Percentiles rank a stretch among this genome's conserved stretches.
phyloP scores from a whole-genome alignment of 495 filamentous ascomycete species.

The Penicillium pulvis region DNA sequence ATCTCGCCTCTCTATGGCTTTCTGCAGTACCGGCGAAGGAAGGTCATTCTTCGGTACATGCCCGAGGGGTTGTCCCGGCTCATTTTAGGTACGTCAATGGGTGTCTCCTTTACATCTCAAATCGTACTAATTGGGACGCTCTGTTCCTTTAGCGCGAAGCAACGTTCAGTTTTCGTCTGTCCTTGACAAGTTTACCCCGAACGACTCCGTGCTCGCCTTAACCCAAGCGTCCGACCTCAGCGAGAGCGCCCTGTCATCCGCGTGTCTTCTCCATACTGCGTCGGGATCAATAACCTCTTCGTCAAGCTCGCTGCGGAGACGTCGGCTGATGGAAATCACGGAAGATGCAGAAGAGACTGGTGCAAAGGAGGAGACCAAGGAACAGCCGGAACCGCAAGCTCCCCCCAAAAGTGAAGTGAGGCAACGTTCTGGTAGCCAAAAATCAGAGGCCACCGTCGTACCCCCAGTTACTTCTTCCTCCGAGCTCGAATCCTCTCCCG shows the following conservation, averaged over 20 bases:
- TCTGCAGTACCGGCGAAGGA: conserved; percentile 83
- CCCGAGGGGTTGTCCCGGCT: conserved; percentile 89
- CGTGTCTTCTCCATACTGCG: conserved; percentile 87
- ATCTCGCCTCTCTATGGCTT: conserved; percentile 90
- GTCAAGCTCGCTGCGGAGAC: conserved; percentile 72
- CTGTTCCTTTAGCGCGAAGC: conserved; percentile 66
- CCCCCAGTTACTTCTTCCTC: conserved; percentile 31
- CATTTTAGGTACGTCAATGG: conserved; percentile 70
- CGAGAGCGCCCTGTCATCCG: conserved; percentile 83
- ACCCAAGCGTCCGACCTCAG: conserved; percentile 74
- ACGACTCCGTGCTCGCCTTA: conserved; percentile 80
- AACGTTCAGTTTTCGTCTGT: conserved; percentile 92
- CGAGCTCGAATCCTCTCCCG: conserved; percentile 20
- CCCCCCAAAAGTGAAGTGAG: conserved; percentile 22
- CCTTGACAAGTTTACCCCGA: conserved; percentile 81
- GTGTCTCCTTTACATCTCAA: conserved; percentile 3
- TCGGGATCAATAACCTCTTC: conserved; percentile 87
- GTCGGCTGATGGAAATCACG: conserved; percentile 83
- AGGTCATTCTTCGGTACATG: conserved; percentile 88
- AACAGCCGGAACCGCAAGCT: conserved; percentile 5
- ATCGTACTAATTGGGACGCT: neutral
- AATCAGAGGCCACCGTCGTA: conserved; percentile 44
- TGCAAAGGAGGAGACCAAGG: conserved; percentile 54
- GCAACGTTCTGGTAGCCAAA: conserved; percentile 38
- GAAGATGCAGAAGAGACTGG: conserved; percentile 74